A percentile compares a stretch with the other conserved stretches of the same genome.
phyloP scores from a whole-genome alignment of 2,329 filamentous ascomycete species.

The Coccinonectria pachysandricola region DNA sequence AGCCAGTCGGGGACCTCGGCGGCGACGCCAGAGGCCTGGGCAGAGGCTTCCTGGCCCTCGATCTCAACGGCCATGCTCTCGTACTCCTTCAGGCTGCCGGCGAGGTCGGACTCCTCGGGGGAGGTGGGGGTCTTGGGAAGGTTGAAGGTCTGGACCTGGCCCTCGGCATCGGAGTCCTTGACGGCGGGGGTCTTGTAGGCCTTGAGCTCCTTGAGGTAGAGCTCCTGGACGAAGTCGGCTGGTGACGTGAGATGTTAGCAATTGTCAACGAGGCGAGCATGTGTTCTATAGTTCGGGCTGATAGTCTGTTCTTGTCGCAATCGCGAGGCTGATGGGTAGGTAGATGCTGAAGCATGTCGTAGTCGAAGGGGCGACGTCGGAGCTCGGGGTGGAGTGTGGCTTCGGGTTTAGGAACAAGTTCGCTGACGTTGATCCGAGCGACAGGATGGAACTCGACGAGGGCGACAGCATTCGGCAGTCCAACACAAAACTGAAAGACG shows the following conservation, averaged over 20 bases:
- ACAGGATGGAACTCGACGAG: background rate
- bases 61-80: conserved; percentile 90
- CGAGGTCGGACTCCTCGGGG: conserved; percentile 89
- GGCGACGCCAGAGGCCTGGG: conserved; percentile 47
- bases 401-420: conserved; percentile 18
- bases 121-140: conserved; percentile 73
- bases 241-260: conserved; percentile 19
- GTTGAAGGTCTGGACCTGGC: conserved; percentile 81
- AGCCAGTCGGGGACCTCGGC: conserved; percentile 64
- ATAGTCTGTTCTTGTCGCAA: too few relatives aligned
- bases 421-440: too few relatives aligned
- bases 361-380: conserved; percentile 14
- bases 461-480: too few relatives aligned
- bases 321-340: too few relatives aligned
- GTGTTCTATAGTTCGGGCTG: too few relatives aligned
- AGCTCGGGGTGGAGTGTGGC: conserved; percentile 17
- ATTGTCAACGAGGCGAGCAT: conserved; percentile 6
- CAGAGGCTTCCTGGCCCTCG: conserved; percentile 66
- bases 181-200: conserved; percentile 78
- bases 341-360: too few relatives aligned
- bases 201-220: conserved; percentile 94
- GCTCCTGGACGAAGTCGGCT: conserved; percentile 97
- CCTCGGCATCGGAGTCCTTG: conserved; percentile 80
- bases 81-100: conserved; percentile 86
- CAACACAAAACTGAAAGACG: too few relatives aligned